Evolutionary conservation across 306 rosid species (phyloP).

Genomic region (Sophora flavescens): DNA sequence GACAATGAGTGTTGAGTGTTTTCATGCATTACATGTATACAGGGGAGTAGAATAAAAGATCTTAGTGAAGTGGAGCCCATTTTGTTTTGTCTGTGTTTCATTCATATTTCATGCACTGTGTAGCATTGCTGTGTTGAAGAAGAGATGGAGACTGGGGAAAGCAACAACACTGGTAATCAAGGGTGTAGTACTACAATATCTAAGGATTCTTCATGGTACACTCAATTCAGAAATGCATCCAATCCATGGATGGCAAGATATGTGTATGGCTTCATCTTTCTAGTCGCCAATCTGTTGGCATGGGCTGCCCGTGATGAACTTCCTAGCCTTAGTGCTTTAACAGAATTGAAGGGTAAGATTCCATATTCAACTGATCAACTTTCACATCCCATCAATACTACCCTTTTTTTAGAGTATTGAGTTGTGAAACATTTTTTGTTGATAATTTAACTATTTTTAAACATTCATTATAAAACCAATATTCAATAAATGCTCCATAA

Average conservation of each 20-base stretch:
- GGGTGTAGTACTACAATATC: neutral
- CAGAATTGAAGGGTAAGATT: slow-evolving; percentile 72
- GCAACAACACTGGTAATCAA: slow-evolving; percentile 40
- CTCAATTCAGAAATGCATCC: slow-evolving; percentile 77
- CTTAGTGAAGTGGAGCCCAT: slow-evolving; percentile 23
- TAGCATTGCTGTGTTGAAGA: slow-evolving; percentile 39
- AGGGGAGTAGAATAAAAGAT: slow-evolving; percentile 34
- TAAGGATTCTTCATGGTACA: slow-evolving; percentile 64
- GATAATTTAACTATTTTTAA: too few relatives aligned
- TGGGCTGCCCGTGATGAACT: slow-evolving; percentile 94
- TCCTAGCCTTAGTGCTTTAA: slow-evolving; percentile 57
- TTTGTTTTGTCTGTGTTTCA: slow-evolving; percentile 23
- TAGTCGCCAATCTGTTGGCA: slow-evolving; percentile 75
- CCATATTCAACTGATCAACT: slow-evolving; percentile 28
- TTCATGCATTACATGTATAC: slow-evolving; percentile 39
- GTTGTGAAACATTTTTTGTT: too few relatives aligned
- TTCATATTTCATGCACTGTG: slow-evolving; percentile 26
- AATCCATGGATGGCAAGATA: slow-evolving; percentile 99
- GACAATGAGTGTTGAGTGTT: slow-evolving; percentile 24
- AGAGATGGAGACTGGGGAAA: slow-evolving; percentile 61
- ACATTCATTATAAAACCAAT: too few relatives aligned
- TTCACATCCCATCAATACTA: neutral
- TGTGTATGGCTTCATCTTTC: slow-evolving; percentile 80
- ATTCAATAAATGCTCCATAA: too few relatives aligned
- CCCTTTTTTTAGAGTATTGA: neutral